These are phyloP conservation scores for Ochetophila trinervis DNA, from an alignment of 306 rosid species.

Conservation along the genomic window DNA sequence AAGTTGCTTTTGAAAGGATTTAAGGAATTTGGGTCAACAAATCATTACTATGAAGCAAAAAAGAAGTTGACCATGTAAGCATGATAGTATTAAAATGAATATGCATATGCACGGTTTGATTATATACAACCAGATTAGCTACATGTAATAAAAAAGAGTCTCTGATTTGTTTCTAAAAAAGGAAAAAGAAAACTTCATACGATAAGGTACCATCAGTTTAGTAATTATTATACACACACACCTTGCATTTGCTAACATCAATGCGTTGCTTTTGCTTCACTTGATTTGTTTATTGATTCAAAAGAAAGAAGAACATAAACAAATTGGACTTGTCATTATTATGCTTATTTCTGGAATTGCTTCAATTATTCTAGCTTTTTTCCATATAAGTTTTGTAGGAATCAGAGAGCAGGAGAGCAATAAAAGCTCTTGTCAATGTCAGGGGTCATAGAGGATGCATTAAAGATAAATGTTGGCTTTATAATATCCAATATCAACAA, in stretches of 20 bases:
- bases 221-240: slow-evolving; percentile 1
- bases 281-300: background rate
- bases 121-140: slow-evolving; percentile 8
- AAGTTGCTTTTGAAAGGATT: background rate
- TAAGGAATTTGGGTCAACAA: slow-evolving; percentile 12
- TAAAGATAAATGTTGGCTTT: too few relatives aligned
- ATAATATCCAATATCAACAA: too few relatives aligned
- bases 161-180: slow-evolving; percentile 1
- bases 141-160: slow-evolving; percentile 8
- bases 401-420: too few relatives aligned
- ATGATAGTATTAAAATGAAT: slow-evolving; percentile 22
- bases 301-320: too few relatives aligned
- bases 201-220: slow-evolving; percentile 9
- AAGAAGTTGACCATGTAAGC: slow-evolving; percentile 20
- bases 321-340: too few relatives aligned
- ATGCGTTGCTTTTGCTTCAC: slow-evolving; percentile 12
- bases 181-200: background rate
- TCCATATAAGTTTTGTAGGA: too few relatives aligned
- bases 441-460: too few relatives aligned
- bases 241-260: background rate
- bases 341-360: too few relatives aligned
- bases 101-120: slow-evolving; percentile 27
- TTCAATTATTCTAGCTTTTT: too few relatives aligned
- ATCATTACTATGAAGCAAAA: slow-evolving; percentile 13
- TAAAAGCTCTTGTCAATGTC: too few relatives aligned